Conservation (phyloP, 345 rosid genomes). For the Psidium friedrichsthalianum region DNA sequence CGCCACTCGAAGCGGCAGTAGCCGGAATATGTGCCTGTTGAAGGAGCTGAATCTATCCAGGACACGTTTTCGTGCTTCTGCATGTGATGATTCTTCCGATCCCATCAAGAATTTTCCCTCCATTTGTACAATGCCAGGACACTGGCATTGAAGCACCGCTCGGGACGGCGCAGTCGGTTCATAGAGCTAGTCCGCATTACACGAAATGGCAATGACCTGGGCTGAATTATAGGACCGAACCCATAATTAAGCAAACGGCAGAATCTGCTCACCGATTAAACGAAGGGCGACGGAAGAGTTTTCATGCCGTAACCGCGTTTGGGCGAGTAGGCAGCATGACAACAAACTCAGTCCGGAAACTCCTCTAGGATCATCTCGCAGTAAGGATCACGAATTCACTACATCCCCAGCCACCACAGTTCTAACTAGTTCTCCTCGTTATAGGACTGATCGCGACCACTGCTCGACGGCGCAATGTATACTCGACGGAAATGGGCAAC, state of each 20-base stretch:
- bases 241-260: not conserved
- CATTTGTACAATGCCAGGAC: not conserved
- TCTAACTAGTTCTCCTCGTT: not conserved
- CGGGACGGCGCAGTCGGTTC: not conserved
- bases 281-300: not conserved
- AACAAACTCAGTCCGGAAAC: not conserved
- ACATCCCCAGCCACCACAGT: too few species aligned
- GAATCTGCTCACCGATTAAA: not conserved
- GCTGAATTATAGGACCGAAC: not conserved
- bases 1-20: not conserved
- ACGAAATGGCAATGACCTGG: not conserved
- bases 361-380: not conserved
- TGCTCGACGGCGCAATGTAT: fast-evolving
- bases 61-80: not conserved
- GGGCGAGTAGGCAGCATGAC: not conserved
- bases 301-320: not conserved
- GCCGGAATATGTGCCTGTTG: not conserved
- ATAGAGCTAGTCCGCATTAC: not conserved
- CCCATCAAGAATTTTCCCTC: not conserved
- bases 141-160: not conserved
- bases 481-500: fast-evolving
- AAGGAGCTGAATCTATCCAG: not conserved
- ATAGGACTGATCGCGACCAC: fast-evolving
- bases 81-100: not conserved
- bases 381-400: fast-evolving